phyloP scores from a whole-genome alignment of 306 rosid species.

The Echinosophora koreensis region DNA sequence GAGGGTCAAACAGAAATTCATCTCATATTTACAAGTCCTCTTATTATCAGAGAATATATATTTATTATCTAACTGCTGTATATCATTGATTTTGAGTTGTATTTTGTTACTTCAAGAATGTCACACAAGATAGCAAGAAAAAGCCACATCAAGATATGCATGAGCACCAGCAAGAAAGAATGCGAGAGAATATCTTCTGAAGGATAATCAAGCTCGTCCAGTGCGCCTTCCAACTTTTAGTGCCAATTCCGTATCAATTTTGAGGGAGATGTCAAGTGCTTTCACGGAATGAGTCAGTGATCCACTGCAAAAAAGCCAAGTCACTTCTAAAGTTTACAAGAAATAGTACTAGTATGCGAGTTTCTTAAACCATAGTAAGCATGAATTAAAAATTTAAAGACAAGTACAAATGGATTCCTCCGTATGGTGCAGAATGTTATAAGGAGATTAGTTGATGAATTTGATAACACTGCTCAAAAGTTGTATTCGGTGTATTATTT shows the following conservation, averaged over 20 bases:
- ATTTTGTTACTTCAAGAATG: background rate
- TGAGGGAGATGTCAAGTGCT: constrained; percentile 94
- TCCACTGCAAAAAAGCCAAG: constrained; percentile 69
- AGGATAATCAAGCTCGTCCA: constrained; percentile 70
- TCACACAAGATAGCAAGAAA: background rate
- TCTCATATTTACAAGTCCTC: background rate
- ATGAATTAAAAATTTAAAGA: background rate
- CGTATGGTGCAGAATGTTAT: background rate
- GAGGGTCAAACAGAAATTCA: constrained; percentile 1
- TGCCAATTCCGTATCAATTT: constrained; percentile 94
- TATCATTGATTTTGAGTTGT: constrained; percentile 12
- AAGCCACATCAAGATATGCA: background rate
- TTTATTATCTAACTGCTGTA: background rate
- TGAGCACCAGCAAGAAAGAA: too few species aligned
- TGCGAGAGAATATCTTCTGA: background rate
- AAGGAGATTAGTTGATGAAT: background rate
- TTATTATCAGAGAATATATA: background rate
- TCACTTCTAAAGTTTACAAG: constrained; percentile 8
- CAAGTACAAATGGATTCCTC: background rate
- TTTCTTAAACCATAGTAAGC: constrained; percentile 16
- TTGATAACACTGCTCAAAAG: background rate
- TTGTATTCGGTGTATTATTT: background rate
- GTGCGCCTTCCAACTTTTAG: constrained; percentile 93
- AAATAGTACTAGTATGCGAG: background rate
- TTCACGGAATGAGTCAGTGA: constrained; percentile 91